Conservation (phyloP, 192 early-diverging fungal genomes). For the Jimgerdemannia lactiflua region DNA sequence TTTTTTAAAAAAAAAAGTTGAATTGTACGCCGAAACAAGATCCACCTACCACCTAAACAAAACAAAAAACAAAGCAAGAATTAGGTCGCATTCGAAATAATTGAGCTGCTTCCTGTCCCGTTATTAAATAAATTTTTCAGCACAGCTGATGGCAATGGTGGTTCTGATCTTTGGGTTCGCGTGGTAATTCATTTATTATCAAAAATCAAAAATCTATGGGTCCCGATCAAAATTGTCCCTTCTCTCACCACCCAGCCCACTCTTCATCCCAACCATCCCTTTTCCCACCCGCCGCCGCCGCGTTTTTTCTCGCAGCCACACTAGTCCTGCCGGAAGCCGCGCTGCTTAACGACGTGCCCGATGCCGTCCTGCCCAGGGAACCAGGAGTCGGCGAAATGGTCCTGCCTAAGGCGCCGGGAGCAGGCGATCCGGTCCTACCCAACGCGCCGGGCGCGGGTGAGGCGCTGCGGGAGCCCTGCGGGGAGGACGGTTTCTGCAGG, state of each 20-base stretch:
- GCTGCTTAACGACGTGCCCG: conserved; percentile 9
- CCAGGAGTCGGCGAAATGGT: neutral
- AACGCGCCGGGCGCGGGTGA: conserved; percentile 14
- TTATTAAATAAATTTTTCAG: too few species aligned
- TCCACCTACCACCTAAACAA: too few species aligned
- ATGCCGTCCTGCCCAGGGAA: neutral
- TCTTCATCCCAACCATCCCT: conserved; percentile 33
- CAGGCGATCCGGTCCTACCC: neutral
- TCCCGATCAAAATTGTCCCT: neutral
- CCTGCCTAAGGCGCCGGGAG: neutral
- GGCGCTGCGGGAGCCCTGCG: conserved; percentile 17
- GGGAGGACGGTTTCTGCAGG: conserved; percentile 12
- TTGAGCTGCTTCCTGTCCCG: too few species aligned
- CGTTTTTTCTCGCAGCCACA: neutral
- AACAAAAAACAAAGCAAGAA: too few species aligned
- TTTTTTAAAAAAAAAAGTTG: too few species aligned
- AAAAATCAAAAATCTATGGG: too few species aligned
- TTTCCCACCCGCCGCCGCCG: conserved; percentile 9
- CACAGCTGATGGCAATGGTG: too few species aligned
- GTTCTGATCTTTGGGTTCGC: too few species aligned
- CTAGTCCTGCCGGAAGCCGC: conserved; percentile 7
- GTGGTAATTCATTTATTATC: too few species aligned
- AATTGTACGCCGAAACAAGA: too few species aligned
- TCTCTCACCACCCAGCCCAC: conserved; percentile 31
- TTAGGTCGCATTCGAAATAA: too few species aligned